Evolutionary conservation across 2,329 filamentous ascomycete species (phyloP).

Genomic region (Xylaria sp.): DNA sequence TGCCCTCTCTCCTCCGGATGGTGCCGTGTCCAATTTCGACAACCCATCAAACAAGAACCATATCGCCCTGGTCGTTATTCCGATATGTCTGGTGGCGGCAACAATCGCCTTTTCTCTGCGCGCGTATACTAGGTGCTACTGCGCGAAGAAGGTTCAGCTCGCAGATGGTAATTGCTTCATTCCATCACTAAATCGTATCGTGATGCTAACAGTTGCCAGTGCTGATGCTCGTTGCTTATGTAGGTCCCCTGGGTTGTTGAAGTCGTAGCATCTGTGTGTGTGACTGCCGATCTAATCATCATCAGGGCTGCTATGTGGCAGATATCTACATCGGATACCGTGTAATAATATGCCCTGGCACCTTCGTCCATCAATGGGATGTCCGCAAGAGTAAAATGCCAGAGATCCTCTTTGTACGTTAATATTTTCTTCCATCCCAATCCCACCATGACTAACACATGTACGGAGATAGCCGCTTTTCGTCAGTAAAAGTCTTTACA

Average conservation of each 20-base stretch:
- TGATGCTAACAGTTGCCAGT: constrained; percentile 15
- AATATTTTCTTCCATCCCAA: neutral
- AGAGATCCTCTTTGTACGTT: constrained; percentile 15
- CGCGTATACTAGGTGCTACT: constrained; percentile 24
- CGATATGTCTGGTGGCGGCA: constrained; percentile 21
- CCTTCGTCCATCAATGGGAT: constrained; percentile 31
- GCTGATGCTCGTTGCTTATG: constrained; percentile 18
- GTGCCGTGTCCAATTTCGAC: constrained; percentile 25
- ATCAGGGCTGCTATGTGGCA: constrained; percentile 20
- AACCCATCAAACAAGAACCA: constrained; percentile 25
- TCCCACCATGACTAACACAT: neutral
- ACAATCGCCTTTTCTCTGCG: constrained; percentile 20
- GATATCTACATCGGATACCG: constrained; percentile 22
- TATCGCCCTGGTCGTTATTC: constrained; percentile 16
- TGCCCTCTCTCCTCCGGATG: constrained; percentile 25
- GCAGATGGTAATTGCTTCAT: constrained; percentile 23
- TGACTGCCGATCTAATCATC: neutral
- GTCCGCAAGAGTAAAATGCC: constrained; percentile 21
- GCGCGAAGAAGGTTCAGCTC: constrained; percentile 20
- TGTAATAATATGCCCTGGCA: constrained; percentile 15
- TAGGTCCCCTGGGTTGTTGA: constrained; percentile 1
- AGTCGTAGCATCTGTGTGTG: neutral
- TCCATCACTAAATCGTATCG: neutral
- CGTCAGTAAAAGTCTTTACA: constrained; percentile 19
- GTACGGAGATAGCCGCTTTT: constrained; percentile 10